Conservation (phyloP, 2,329 filamentous ascomycete species). For the Helotiales sp. region DNA sequence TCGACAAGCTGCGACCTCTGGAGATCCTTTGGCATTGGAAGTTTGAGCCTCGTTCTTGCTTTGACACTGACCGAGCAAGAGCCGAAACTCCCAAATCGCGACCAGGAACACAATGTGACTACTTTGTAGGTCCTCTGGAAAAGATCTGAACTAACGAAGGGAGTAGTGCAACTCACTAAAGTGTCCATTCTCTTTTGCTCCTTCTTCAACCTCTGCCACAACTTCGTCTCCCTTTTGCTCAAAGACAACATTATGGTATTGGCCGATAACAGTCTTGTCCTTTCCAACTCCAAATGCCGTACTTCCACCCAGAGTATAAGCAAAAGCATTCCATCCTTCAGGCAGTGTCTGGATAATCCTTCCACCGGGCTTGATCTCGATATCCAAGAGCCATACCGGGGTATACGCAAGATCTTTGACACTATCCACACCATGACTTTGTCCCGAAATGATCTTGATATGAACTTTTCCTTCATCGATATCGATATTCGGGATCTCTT, state of each 20-base stretch:
- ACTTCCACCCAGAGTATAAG: constrained; percentile 78
- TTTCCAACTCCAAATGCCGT: constrained; percentile 59
- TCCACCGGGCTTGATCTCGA: constrained; percentile 78
- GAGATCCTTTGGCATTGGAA: too few relatives aligned
- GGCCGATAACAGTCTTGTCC: constrained; percentile 54
- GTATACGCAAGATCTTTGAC: constrained; percentile 92
- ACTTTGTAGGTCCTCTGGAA: constrained; percentile 1
- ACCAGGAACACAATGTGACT: too few relatives aligned
- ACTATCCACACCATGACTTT: constrained; percentile 79
- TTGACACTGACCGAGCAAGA: too few relatives aligned
- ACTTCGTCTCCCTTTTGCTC: constrained; percentile 76
- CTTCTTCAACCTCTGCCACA: constrained; percentile 66
- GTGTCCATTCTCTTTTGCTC: constrained; percentile 53
- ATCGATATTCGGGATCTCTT: constrained; percentile 76
- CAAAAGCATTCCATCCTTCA: constrained; percentile 83
- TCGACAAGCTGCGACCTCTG: too few relatives aligned
- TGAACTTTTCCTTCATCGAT: constrained; percentile 71
- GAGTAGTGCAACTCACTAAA: constrained; percentile 38
- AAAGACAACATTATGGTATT: constrained; percentile 90
- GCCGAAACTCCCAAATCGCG: too few relatives aligned
- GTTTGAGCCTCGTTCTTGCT: constrained; percentile 6
- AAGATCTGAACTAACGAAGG: not conserved
- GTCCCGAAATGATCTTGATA: constrained; percentile 89
- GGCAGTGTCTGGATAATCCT: constrained; percentile 75
- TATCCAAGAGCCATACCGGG: constrained; percentile 92